Base-by-base conservation (phyloP, 2,329 filamentous ascomycete species). In the Plenodomus biglobosus region DNA sequence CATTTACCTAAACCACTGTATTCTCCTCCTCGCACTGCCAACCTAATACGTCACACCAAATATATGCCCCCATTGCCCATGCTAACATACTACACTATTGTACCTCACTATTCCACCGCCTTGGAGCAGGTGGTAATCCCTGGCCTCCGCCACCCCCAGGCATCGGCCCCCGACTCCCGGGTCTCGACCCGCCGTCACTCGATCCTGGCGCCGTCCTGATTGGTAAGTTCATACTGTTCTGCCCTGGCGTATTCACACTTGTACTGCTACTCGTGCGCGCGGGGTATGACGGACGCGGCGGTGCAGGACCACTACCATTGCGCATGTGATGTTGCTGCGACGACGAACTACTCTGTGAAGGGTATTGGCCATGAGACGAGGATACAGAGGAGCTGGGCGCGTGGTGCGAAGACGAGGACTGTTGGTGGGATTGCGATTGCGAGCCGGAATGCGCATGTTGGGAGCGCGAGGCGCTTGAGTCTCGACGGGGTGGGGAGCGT, bases 191-290 rank as follows among this genome's bases (percentile, higher is more conserved):
- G 8, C 63, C 62, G 16, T 64, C 58, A 15, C 50, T 59, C 17
- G 69, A 62, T 13, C 59, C 59, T 3, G 73, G 73, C 20, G 74
- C 75, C 36, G 75, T 75, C 47, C 76, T 65, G 37, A 78, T 76
- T 10, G 76, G 76, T 7, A 78, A 62, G 34, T 71, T 73, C 71
- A 77, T 73, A 32, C 66, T 62, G 48, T 11, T 11, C 27, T 32
- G 27, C 27, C 27, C 27, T 11, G 27, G 27, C 13, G 27, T 32
- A 15, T 71, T 66, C 21, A 64, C 54, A 21, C 65, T 65, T 53
- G 62, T 56, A 21, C 71, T 68, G 56, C 76, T 78, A 22, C 71
- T 74, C 18, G 75, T 77, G 35, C 76, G 65, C 13, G 63, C 58
- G 1, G 75, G 75, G 50, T 74, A 76, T 27, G 64, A 52, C 17